Percentiles rank a stretch among this genome's conserved stretches.
phyloP scores from a whole-genome alignment of 139 green algal genomes.

The Tetradesmus obliquus region DNA sequence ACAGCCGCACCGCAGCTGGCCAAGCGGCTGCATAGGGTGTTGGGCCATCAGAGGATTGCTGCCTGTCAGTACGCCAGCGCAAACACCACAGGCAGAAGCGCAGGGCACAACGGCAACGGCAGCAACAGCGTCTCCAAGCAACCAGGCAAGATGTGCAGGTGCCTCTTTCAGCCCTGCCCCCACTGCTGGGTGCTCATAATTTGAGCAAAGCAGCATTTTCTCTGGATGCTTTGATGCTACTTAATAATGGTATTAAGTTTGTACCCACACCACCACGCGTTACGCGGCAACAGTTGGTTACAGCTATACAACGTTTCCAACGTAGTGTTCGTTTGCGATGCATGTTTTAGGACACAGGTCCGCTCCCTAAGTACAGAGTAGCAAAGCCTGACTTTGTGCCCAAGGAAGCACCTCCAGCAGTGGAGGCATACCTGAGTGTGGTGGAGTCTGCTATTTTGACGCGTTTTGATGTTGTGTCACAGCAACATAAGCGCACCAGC shows the following conservation, averaged over 20 bases:
- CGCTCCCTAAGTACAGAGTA: background rate
- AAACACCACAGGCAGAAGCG: background rate
- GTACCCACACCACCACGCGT: background rate
- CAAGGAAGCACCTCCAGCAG: background rate
- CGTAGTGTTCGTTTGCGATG: background rate
- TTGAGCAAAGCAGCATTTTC: background rate
- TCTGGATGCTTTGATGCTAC: background rate
- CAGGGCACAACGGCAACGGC: background rate
- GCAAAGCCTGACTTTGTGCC: constrained; percentile 12
- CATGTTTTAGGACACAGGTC: background rate
- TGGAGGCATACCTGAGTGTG: background rate
- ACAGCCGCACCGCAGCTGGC: background rate
- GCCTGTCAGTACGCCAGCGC: background rate
- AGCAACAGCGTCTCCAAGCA: background rate
- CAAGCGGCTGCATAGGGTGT: background rate
- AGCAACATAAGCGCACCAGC: background rate
- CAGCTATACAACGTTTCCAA: background rate
- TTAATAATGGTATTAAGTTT: constrained; percentile 26
- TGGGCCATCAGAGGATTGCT: background rate
- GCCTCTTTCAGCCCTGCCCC: background rate
- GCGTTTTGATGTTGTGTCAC: constrained; percentile 4
- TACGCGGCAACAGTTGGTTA: background rate
- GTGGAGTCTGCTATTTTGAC: background rate
- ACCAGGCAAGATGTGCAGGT: background rate
- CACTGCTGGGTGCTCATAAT: background rate